Evolutionary conservation across 345 rosid genomes (phyloP).

Genomic region (Lumnitzera littorea): DNA sequence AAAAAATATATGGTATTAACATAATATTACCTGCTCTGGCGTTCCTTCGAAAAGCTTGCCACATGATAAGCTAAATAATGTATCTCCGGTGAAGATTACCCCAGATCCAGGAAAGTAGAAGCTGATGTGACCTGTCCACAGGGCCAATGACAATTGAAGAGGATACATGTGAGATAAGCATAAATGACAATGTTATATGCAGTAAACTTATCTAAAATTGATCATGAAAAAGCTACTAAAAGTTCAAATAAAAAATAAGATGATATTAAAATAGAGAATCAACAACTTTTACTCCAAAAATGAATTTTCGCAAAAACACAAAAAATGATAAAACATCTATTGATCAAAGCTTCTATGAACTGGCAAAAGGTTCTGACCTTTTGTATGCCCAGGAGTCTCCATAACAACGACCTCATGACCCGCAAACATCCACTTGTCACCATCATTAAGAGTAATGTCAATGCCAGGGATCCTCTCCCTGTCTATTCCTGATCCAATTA

Average conservation of each 20-base stretch:
- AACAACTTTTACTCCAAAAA: neutral
- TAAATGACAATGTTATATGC: too few species aligned
- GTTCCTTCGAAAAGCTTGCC: constrained; percentile 94
- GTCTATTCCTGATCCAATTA: constrained; percentile 81
- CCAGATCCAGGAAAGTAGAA: constrained; percentile 90
- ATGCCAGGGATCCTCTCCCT: constrained; percentile 83
- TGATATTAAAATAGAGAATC: neutral
- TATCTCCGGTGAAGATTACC: constrained; percentile 84
- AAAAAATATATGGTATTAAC: neutral
- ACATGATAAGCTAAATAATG: constrained; percentile 91
- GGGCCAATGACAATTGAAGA: neutral
- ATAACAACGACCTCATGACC: constrained; percentile 85
- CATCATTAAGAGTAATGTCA: constrained; percentile 75
- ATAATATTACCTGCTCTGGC: constrained; percentile 60
- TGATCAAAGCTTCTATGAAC: neutral
- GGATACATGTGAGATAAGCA: neutral
- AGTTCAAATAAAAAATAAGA: neutral
- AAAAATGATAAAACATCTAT: neutral
- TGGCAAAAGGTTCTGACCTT: constrained; percentile 42
- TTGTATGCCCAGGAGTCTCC: constrained; percentile 96
- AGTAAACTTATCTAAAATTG: neutral
- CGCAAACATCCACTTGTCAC: constrained; percentile 98
- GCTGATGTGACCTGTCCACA: constrained; percentile 79
- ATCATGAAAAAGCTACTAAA: neutral
- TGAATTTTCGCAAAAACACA: neutral